Evolutionary conservation across 2,329 filamentous ascomycete species (phyloP).

Genomic region (Nemania diffusa): DNA sequence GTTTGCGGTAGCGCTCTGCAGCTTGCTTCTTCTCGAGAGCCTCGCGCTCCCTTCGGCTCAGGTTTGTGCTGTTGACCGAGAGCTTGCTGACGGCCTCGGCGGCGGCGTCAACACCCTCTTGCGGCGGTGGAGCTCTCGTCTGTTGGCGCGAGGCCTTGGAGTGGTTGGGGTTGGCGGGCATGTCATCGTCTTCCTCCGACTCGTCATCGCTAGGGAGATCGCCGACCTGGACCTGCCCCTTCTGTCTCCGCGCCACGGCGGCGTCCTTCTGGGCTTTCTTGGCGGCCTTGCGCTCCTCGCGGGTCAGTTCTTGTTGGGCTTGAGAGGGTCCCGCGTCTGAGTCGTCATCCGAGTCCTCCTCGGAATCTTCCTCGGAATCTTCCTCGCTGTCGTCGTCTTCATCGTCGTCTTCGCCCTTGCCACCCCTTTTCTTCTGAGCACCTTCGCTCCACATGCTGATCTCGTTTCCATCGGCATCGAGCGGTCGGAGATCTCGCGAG

Average conservation of each 20-base stretch:
- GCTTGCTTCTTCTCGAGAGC: constrained; percentile 87
- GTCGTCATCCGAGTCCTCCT: constrained; percentile 58
- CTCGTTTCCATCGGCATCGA: constrained; percentile 89
- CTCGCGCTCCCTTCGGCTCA: constrained; percentile 70
- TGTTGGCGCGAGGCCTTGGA: constrained; percentile 76
- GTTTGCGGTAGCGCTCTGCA: constrained; percentile 88
- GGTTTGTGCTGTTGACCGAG: constrained; percentile 60
- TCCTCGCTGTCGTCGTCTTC: constrained; percentile 64
- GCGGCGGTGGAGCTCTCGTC: constrained; percentile 56
- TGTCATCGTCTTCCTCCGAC: constrained; percentile 61
- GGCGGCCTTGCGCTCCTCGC: constrained; percentile 86
- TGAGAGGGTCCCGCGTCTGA: constrained; percentile 58
- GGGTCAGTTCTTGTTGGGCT: constrained; percentile 69
- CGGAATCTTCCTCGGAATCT: constrained; percentile 54
- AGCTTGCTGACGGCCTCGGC: constrained; percentile 68
- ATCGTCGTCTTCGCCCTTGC: constrained; percentile 59
- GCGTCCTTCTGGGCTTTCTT: constrained; percentile 93
- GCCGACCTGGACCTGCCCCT: constrained; percentile 79
- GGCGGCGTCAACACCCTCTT: constrained; percentile 61
- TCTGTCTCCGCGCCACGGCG: constrained; percentile 80
- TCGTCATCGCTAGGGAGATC: constrained; percentile 80
- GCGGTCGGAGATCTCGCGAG: constrained; percentile 87
- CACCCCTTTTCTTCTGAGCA: constrained; percentile 59
- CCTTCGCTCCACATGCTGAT: constrained; percentile 86
- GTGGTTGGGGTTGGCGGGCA: constrained; percentile 94